Conservation (phyloP, 306 rosid species). For the Vigna radiata region DNA sequence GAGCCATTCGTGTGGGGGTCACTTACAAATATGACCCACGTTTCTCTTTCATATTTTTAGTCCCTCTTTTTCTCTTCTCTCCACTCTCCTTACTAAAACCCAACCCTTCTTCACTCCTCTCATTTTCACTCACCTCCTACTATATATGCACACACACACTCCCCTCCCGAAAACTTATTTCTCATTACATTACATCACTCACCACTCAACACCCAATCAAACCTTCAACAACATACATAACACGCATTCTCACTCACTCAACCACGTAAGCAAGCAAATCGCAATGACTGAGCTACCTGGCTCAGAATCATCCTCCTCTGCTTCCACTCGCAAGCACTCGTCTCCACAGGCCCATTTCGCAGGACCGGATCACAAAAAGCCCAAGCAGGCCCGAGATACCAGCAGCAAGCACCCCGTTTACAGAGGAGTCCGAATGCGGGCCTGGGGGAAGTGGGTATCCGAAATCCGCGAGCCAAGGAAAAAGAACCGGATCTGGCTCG, state of each 20-base stretch:
- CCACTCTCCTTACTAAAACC: slow-evolving; percentile 29
- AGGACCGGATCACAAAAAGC: slow-evolving; percentile 47
- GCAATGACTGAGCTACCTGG: slow-evolving; percentile 55
- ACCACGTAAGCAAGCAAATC: neutral
- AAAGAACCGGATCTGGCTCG: slow-evolving; percentile 99
- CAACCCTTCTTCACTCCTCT: slow-evolving; percentile 11
- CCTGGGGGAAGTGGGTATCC: slow-evolving; percentile 99
- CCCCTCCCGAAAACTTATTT: neutral
- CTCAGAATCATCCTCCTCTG: slow-evolving; percentile 48
- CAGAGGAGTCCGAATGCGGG: slow-evolving; percentile 94
- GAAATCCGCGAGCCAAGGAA: slow-evolving; percentile 97
- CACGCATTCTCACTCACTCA: neutral
- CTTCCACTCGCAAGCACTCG: neutral
- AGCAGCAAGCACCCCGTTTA: slow-evolving; percentile 76
- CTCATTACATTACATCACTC: neutral
- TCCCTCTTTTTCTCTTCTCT: neutral
- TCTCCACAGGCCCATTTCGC: neutral
- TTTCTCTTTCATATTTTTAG: slow-evolving; percentile 42
- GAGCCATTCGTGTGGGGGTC: slow-evolving; percentile 57
- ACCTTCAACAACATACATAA: neutral
- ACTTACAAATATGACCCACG: slow-evolving; percentile 53
- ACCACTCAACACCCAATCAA: neutral
- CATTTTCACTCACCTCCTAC: slow-evolving; percentile 8
- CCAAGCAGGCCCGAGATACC: slow-evolving; percentile 56
- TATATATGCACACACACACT: neutral